Conservation (phyloP, 2,329 filamentous ascomycete species). For the Nemania abortiva region DNA sequence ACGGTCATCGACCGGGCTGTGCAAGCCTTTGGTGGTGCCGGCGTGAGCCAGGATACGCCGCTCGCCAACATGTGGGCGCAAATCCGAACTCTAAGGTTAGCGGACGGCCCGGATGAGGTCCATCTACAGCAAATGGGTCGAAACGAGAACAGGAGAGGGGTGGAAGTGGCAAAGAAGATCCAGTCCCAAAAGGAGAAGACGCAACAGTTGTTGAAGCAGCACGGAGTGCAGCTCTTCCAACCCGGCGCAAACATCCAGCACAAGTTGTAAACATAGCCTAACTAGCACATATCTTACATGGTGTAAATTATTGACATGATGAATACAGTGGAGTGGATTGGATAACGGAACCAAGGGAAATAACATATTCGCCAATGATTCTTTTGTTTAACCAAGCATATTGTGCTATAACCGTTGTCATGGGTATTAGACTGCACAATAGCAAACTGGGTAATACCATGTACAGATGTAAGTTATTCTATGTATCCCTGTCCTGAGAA, state of each 20-base stretch:
- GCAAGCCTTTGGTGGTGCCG: conserved; percentile 90
- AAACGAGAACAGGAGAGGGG: conserved; percentile 81
- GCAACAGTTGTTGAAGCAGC: conserved; percentile 73
- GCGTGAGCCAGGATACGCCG: conserved; percentile 94
- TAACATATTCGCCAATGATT: neutral
- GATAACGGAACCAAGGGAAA: neutral
- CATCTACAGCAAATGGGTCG: conserved; percentile 84
- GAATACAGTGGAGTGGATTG: conserved; percentile 4
- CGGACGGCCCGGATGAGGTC: conserved; percentile 97
- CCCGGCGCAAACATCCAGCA: conserved; percentile 65
- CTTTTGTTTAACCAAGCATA: neutral
- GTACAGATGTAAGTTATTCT: conserved; percentile 9
- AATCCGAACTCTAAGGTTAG: conserved; percentile 84
- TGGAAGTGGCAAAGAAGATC: conserved; percentile 71
- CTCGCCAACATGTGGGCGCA: conserved; percentile 85
- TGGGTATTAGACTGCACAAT: too few species aligned
- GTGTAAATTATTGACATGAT: conserved; percentile 29
- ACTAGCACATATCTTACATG: conserved; percentile 3
- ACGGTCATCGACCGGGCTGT: conserved; percentile 94
- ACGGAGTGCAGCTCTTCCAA: conserved; percentile 61
- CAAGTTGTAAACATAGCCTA: conserved; percentile 56
- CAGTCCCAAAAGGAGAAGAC: conserved; percentile 73
- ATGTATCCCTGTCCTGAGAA: conserved; percentile 11
- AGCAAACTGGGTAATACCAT: neutral
- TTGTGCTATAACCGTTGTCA: neutral